Evolutionary conservation across 2,329 filamentous ascomycete species (phyloP), one percentile per base, ranked within the genome.

Genomic region (Neocucurbitaria cava): DNA sequence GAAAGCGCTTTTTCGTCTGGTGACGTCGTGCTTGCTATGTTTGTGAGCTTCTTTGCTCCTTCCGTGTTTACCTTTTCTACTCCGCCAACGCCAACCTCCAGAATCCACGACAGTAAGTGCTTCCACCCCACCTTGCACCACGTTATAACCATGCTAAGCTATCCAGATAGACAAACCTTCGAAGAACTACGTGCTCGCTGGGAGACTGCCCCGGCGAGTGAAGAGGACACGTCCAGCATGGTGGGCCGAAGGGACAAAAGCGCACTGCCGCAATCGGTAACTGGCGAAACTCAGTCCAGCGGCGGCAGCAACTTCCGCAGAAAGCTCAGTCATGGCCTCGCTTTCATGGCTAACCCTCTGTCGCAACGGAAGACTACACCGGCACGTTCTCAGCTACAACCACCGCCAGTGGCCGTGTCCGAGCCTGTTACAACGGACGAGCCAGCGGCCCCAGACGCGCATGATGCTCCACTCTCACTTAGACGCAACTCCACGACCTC

Each of bases 261-360:
- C 21, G 24, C 45, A 4, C 44, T 45, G 24, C 62, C 62, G 40
- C 61, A 61, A 45, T 40, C 51, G 33, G 35, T 46, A 26, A 39
- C 42, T 38, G 45, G 44, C 31, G 61, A 64, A 9, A 7, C 33
- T 6, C 50, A 58, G 1, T 51, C 45, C 15, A 60, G 56, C 24
- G 50, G 54, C 43, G 47, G 55, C 24, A 66, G 66, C 57, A 71
- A 62, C 23, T 71, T 75, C 46, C 68, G 72, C 6, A 64, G 69
- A 18, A 75, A 70, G 54, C 64, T 75, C 46, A 74, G 68, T 43
- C 54, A 74, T 54, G 68, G 71, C 20, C 54, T 74, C 46, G 69
- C 70, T 20, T 62, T 71, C 53, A 69, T 74, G 46, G 71, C 70
- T 18, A 66, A 66, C 30, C 66, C 69, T 21, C 64, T 73, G 33